Conservation (phyloP, 805 yeast genomes). For the Saccharomyces mikatae region DNA sequence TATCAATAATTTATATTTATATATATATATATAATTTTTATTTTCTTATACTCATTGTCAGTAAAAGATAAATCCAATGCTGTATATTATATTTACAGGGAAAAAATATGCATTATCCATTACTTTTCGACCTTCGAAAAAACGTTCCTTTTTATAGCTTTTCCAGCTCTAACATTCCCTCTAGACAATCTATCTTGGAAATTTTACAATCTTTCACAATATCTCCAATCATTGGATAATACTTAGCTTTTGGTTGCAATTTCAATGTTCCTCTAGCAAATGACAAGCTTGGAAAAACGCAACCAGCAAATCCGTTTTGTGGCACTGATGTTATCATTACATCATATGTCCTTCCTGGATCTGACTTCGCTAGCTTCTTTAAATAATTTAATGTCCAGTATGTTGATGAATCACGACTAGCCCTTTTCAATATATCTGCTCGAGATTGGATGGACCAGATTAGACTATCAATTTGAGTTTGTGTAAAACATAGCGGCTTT, state of each 20-base stretch:
- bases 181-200: conserved; percentile 37
- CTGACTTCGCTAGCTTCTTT: conserved; percentile 8
- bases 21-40: too few relatives aligned
- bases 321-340: conserved; percentile 39
- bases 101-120: neutral
- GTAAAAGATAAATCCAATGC: too few relatives aligned
- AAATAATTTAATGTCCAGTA: conserved; percentile 34
- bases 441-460: conserved; percentile 39
- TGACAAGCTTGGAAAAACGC: conserved; percentile 23
- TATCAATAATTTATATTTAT: neutral
- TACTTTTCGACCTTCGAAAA: neutral
- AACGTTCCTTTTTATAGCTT: neutral
- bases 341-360: conserved; percentile 12
- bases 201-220: conserved; percentile 33
- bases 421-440: conserved; percentile 33
- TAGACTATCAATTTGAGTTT: conserved; percentile 31
- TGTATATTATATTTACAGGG: neutral
- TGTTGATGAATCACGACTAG: conserved; percentile 23
- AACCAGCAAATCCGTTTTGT: conserved; percentile 29
- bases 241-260: conserved; percentile 17
- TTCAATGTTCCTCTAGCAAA: conserved; percentile 29
- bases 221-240: conserved; percentile 38
- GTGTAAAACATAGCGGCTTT: conserved; percentile 24
- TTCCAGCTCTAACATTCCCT: conserved; percentile 32
- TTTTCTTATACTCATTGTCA: too few relatives aligned